Conservation (phyloP, 192 early-diverging fungal species). For the Backusella australiensis region DNA sequence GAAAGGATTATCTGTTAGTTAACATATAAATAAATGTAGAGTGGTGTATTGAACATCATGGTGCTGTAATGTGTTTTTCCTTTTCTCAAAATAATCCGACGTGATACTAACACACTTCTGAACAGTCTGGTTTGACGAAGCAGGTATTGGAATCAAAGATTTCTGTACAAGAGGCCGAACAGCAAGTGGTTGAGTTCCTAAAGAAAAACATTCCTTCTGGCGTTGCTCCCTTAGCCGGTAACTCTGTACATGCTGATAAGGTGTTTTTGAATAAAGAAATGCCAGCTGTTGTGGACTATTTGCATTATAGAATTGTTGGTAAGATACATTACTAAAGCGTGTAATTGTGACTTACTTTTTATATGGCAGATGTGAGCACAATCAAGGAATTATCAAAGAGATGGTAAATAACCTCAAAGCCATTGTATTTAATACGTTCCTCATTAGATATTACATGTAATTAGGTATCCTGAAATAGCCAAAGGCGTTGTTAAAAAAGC, state of each 20-base stretch:
- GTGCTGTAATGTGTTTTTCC: conserved; percentile 47
- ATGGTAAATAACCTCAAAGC: conserved; percentile 53
- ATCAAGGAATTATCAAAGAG: conserved; percentile 84
- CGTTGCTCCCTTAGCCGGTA: conserved; percentile 81
- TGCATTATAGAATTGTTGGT: conserved; percentile 82
- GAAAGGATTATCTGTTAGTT: not conserved
- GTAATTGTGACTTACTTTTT: not conserved
- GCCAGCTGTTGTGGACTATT: conserved; percentile 65
- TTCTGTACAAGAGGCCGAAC: conserved; percentile 68
- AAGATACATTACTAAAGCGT: conserved; percentile 1
- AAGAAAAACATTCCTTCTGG: conserved; percentile 63
- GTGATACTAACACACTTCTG: not conserved
- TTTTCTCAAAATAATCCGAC: not conserved
- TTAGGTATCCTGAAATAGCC: conserved; percentile 34
- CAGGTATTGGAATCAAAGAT: conserved; percentile 67
- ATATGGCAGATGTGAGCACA: conserved; percentile 78
- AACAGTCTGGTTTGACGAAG: conserved; percentile 73
- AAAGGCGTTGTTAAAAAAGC: conserved; percentile 53
- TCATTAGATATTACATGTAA: not conserved
- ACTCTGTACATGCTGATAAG: conserved; percentile 91
- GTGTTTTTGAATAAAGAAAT: conserved; percentile 81
- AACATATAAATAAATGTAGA: conserved; percentile 33
- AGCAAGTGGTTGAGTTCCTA: conserved; percentile 71
- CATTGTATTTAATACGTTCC: not conserved
- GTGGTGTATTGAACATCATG: conserved; percentile 89